Base-by-base conservation (phyloP, 345 rosid species). In the Noccaea bulbosa region DNA sequence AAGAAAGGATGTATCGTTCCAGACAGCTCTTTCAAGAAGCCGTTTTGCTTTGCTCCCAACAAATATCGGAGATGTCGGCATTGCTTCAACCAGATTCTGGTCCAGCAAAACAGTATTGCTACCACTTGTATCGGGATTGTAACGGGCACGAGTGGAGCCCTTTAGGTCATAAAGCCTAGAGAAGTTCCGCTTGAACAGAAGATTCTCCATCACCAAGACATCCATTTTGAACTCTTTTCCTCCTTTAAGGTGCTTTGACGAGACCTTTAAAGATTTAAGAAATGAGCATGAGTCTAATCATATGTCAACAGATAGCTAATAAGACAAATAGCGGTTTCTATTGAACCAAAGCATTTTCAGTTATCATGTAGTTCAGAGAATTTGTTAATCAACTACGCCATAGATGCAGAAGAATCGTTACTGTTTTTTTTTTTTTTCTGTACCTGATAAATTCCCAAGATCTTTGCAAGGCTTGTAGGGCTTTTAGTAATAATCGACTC, bases 401-500 rank as follows among this genome's bases (percentile, higher is more conserved):
- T 35, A 65, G 47, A 52, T 30, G 40, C 40, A 52, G 27, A 39
- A 14, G 39, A 66, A 39, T 24, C 49, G 15, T 24, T 5, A 9
- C 30, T 27, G 14, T 54, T 54, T 15, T 62, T 20, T 44, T 52
- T 14, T 53, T 4, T 37, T 39, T 49, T 8, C 74, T 56, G 77
- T 86, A 93, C 98, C 98, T 91, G 98, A 72, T 91, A 94, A 62
- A 94, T 91, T 43, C 99, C 99, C 72, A 94, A 72, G 74, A 94
- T 88, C 83, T 94, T 91, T 39, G 98, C 99, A 65, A 91, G 82
- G 85, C 90, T 89, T 32, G 99, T 94, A 7, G 98, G 99, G 70
- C 96, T 82, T 80, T 91, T 78, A 9, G 79, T 77, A 70, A 81
- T 61, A 53, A 94, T 89, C 27, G 98, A 85, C 14, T 89, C 81